Conservation (phyloP, 192 early-diverging fungal species). For the Rhizophagus sp. region DNA sequence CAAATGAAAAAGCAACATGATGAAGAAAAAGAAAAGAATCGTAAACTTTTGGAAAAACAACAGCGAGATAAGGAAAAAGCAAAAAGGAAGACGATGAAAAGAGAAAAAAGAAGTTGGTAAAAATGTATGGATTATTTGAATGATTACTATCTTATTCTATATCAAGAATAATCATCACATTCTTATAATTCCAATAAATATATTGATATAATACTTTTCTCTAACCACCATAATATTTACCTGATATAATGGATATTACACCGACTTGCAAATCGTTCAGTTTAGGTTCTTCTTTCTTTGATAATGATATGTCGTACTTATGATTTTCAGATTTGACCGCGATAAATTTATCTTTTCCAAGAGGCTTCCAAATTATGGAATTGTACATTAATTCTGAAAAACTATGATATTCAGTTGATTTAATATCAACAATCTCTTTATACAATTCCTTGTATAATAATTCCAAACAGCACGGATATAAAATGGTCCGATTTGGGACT, state of each 20-base stretch:
- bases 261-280: neutral
- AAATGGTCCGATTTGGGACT: neutral
- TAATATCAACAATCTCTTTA: neutral
- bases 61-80: slow-evolving; percentile 47
- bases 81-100: slow-evolving; percentile 53
- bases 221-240: neutral
- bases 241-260: neutral
- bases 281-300: neutral
- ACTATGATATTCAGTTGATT: neutral
- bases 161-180: neutral
- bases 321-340: neutral
- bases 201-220: neutral
- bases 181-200: neutral
- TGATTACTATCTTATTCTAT: neutral
- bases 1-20: slow-evolving; percentile 51
- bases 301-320: neutral
- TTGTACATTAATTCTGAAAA: neutral
- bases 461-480: neutral
- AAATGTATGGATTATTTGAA: neutral
- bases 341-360: neutral
- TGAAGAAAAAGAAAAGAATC: slow-evolving; percentile 56
- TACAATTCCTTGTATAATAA: neutral
- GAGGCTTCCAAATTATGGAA: neutral
- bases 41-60: slow-evolving; percentile 54
- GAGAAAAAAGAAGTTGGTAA: slow-evolving; percentile 55